Conservation (phyloP, 2,329 filamentous ascomycete genomes). For the Diaporthe helianthi region DNA sequence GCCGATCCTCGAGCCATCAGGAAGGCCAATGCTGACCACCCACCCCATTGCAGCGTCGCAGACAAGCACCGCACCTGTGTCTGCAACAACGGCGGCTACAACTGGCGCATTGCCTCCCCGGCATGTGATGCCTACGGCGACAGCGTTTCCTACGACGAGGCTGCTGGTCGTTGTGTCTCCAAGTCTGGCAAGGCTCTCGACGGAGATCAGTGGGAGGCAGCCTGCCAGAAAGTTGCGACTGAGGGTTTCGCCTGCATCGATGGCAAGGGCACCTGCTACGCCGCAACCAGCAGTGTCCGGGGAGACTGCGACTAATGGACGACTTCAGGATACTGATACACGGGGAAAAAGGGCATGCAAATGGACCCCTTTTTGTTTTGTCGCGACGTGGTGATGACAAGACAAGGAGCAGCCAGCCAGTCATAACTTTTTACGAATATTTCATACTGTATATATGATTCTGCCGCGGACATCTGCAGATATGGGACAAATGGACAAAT, state of each 20-base stretch:
- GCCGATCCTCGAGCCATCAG: neutral
- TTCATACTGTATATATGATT: slow-evolving; percentile 28
- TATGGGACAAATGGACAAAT: slow-evolving; percentile 24
- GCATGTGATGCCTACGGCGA: slow-evolving; percentile 35
- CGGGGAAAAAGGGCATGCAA: neutral
- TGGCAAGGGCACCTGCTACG: slow-evolving; percentile 37
- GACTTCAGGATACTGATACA: neutral
- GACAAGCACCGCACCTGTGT: slow-evolving; percentile 37
- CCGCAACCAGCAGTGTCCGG: slow-evolving; percentile 25
- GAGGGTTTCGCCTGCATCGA: slow-evolving; percentile 37
- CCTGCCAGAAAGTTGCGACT: slow-evolving; percentile 35
- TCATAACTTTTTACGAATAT: slow-evolving; percentile 9
- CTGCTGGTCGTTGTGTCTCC: slow-evolving; percentile 35
- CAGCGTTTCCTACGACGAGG: slow-evolving; percentile 32
- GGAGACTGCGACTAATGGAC: slow-evolving; percentile 30
- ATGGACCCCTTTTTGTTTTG: neutral
- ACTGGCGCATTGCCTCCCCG: slow-evolving; percentile 38
- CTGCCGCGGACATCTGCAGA: slow-evolving; percentile 21
- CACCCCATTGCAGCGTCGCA: slow-evolving; percentile 33
- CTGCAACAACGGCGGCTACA: slow-evolving; percentile 39
- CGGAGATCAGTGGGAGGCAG: slow-evolving; percentile 36
- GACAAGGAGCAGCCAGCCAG: slow-evolving; percentile 4
- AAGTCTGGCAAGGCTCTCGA: slow-evolving; percentile 30
- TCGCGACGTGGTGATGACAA: neutral
- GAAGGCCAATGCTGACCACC: neutral